Conservation (phyloP, 805 yeast genomes). For the Phaffomyces opuntiae region DNA sequence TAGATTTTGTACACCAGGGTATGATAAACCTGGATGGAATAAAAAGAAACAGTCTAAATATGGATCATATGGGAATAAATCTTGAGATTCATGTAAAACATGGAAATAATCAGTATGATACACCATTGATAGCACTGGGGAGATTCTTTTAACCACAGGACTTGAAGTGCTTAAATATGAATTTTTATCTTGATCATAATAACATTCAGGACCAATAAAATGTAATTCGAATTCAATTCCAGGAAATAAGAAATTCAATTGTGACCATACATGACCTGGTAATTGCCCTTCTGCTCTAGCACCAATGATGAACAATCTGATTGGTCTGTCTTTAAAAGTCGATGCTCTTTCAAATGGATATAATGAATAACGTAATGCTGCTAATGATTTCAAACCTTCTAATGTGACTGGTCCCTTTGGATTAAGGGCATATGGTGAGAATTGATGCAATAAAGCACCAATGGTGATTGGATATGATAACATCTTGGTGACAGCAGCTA, state of each 20-base stretch:
- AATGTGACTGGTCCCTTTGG: slow-evolving; percentile 85
- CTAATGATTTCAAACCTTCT: slow-evolving; percentile 89
- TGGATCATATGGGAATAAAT: slow-evolving; percentile 97
- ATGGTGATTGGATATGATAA: slow-evolving; percentile 89
- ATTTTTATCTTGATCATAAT: slow-evolving; percentile 64
- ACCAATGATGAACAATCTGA: slow-evolving; percentile 84
- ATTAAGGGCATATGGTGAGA: slow-evolving; percentile 72
- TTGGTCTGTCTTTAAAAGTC: slow-evolving; percentile 74
- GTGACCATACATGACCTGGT: slow-evolving; percentile 95
- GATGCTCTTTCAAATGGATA: slow-evolving; percentile 58
- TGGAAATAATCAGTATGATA: slow-evolving; percentile 91
- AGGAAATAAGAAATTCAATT: slow-evolving; percentile 80
- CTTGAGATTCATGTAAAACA: slow-evolving; percentile 84
- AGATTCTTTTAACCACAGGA: slow-evolving; percentile 68
- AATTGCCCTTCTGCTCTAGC: slow-evolving; percentile 90
- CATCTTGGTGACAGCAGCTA: slow-evolving; percentile 93
- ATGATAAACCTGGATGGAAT: slow-evolving; percentile 92
- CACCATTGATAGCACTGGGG: slow-evolving; percentile 63
- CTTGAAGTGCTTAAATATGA: slow-evolving; percentile 51
- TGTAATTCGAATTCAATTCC: slow-evolving; percentile 76
- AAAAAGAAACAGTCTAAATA: slow-evolving; percentile 87
- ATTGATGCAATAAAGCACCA: slow-evolving; percentile 74
- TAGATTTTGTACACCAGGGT: slow-evolving; percentile 67
- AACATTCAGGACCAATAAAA: slow-evolving; percentile 90
- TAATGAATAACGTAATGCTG: slow-evolving; percentile 86